Evolutionary conservation across 164 flowering plant species (phyloP).

Genomic region (Aristolochia fimbriata): DNA sequence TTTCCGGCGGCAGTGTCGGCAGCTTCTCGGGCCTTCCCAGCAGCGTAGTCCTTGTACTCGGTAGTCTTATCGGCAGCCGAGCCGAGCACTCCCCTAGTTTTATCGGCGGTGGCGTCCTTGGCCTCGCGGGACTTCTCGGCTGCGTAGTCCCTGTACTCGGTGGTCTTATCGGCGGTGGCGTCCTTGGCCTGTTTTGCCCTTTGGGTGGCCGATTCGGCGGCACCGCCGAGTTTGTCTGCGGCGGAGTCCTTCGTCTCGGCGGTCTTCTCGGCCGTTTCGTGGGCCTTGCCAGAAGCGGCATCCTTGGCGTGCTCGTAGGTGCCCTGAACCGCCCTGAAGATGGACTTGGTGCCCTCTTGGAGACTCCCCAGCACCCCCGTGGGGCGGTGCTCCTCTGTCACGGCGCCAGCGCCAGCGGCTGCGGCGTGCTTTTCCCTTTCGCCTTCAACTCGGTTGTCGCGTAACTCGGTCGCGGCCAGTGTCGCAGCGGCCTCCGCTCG

Average conservation of each 20-base stretch:
- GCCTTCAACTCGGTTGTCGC: background rate
- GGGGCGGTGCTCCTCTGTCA: background rate
- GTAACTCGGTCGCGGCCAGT: conserved; percentile 9
- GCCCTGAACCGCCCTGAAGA: conserved; percentile 38
- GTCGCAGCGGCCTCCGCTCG: conserved; percentile 14
- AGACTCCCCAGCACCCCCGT: conserved; percentile 9
- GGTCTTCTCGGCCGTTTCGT: conserved; percentile 23
- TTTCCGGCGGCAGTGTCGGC: conserved; percentile 16
- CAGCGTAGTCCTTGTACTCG: conserved; percentile 11
- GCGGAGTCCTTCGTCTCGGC: conserved; percentile 18
- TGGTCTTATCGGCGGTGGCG: conserved; percentile 19
- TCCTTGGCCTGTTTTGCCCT: conserved; percentile 3
- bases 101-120: conserved; percentile 15
- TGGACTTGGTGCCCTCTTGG: background rate
- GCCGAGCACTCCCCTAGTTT: conserved; percentile 8
- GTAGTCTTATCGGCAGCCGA: conserved; percentile 9
- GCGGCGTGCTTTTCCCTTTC: background rate
- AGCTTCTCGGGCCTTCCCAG: conserved; percentile 27
- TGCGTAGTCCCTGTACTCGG: conserved; percentile 10
- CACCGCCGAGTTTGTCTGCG: conserved; percentile 3
- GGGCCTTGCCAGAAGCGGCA: conserved; percentile 24
- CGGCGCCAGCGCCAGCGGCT: background rate
- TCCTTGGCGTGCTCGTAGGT: conserved; percentile 56
- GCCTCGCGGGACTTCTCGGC: conserved; percentile 21
- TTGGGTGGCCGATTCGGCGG: conserved; percentile 12